Base-by-base conservation (phyloP, 164 flowering plant genomes). In the Liquidambar formosana region DNA sequence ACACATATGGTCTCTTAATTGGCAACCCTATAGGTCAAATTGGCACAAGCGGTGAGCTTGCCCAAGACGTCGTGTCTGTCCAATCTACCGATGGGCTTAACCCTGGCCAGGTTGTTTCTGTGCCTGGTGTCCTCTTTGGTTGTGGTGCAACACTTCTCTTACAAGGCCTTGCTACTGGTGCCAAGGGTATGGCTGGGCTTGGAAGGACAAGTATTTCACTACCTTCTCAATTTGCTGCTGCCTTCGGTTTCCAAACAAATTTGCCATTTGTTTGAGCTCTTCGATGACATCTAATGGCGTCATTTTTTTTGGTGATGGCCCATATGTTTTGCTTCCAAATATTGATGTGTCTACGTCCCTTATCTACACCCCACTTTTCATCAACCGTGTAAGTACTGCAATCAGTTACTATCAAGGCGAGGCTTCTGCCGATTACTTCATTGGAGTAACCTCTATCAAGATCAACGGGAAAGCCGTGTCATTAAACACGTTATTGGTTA, bases 351-450 rank as follows among this genome's bases (percentile, higher is more conserved):
- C 57, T n/a, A 23, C 19, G 5, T 53, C 54, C 8, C 44, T 71
- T 8, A 47, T 58, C n/a, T 59, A 72, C 64, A 80, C 84, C 15
- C 73, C 78, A 0, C 52, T 80, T 1, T 15, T 74, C 47, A 18
- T 46, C 2, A 80, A 80, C 67, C 81, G 65, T 0, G 58, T 53
- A 8, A 59, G 73, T 25, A 73, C 73, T 14, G 77, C 69, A 5
- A 10, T 54, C 1, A 23, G 65, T 10, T 63, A 21, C n/a, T 16
- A 22, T 9, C 16, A 47, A 4, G 78, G 74, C 0, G 76, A 73
- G 8, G 58, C 75, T 9, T 76, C 85, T 0, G 15, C 71, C 0
- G 88, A 82, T 4, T 82, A 82, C 63, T 80, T 75, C 71, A 75
- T 85, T 21, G 74, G 71, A 14, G 72, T 82, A 10, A 70, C 63